These are phyloP conservation scores for Lachnellula hyalina DNA, from an alignment of 2,329 filamentous ascomycete species.

Conservation along the genomic window DNA sequence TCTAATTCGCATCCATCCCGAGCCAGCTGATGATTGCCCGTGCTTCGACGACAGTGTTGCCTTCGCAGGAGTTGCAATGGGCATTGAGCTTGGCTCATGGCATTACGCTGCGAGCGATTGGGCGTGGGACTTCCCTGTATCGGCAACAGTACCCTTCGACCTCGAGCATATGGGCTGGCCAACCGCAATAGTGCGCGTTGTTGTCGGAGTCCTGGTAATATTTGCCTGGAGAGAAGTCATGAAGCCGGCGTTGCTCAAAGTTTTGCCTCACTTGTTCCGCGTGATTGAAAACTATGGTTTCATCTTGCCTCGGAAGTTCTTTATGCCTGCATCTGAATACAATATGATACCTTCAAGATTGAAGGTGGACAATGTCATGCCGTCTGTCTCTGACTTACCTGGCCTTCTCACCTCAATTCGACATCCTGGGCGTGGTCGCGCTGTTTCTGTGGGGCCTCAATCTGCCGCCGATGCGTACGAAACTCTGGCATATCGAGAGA, in stretches of 20 bases:
- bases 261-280: constrained; percentile 81
- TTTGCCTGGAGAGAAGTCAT: constrained; percentile 87
- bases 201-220: constrained; percentile 75
- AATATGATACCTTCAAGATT: constrained; percentile 70
- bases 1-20: constrained; percentile 84
- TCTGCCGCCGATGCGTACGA: constrained; percentile 96
- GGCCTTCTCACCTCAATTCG: constrained; percentile 76
- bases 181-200: constrained; percentile 60
- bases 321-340: constrained; percentile 86
- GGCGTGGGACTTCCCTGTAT: constrained; percentile 47
- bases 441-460: constrained; percentile 87
- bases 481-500: constrained; percentile 83
- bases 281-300: constrained; percentile 75
- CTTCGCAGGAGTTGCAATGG: constrained; percentile 86
- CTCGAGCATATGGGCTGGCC: constrained; percentile 61
- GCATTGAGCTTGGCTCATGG: constrained; percentile 78
- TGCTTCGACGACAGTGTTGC: constrained; percentile 96
- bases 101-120: constrained; percentile 50
- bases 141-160: constrained; percentile 57
- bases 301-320: constrained; percentile 81
- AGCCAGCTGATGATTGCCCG: constrained; percentile 93
- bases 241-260: constrained; percentile 75
- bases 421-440: constrained; percentile 69
- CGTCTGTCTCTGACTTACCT: constrained; percentile 81
- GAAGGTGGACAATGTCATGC: constrained; percentile 82